A percentile compares a stretch with the other conserved stretches of the same genome.
phyloP scores from a whole-genome alignment of 2,329 filamentous ascomycete genomes.

The Cadophora malorum region DNA sequence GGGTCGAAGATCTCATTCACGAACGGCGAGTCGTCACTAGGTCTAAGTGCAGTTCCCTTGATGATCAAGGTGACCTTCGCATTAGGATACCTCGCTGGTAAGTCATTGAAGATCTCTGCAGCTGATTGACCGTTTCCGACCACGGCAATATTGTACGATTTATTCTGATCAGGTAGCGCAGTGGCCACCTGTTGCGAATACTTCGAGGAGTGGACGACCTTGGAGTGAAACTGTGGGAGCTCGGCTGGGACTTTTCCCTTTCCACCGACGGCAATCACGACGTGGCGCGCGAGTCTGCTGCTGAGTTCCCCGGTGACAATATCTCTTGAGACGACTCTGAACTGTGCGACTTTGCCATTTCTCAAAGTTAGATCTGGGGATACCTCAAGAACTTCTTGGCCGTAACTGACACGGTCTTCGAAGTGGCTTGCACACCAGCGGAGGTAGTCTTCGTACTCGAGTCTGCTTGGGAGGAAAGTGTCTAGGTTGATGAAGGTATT shows the following conservation, averaged over 20 bases:
- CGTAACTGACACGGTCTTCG: constrained; percentile 72
- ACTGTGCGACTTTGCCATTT: constrained; percentile 21
- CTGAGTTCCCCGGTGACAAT: constrained; percentile 48
- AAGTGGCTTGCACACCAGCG: constrained; percentile 90
- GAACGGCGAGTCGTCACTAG: constrained; percentile 95
- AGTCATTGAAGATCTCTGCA: constrained; percentile 92
- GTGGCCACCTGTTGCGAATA: constrained; percentile 63
- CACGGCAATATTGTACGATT: constrained; percentile 65
- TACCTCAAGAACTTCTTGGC: constrained; percentile 54
- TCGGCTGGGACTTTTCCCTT: constrained; percentile 56
- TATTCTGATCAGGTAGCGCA: constrained; percentile 58
- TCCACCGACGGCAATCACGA: constrained; percentile 70
- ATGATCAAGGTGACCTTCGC: constrained; percentile 79
- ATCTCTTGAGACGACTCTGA: constrained; percentile 24
- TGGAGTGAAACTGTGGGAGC: constrained; percentile 75
- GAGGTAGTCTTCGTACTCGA: constrained; percentile 96
- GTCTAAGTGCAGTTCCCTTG: constrained; percentile 80
- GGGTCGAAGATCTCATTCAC: constrained; percentile 98
- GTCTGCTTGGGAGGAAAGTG: constrained; percentile 84
- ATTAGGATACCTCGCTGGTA: constrained; percentile 83
- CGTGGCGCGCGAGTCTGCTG: constrained; percentile 52
- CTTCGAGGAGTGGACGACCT: constrained; percentile 86
- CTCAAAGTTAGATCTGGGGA: constrained; percentile 45
- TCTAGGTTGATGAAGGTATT: constrained; percentile 89
- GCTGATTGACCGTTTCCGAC: constrained; percentile 90